Percentiles rank a stretch among this genome's conserved stretches.
These are phyloP conservation scores for carrot (Daucus carota) DNA, from an alignment of 129 eudicot genomes.

Conservation along the genomic window DH1_v3.0 NC_030385.2:41721501-41722000, in stretches of 20 bases:
- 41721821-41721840: conserved; percentile 58
- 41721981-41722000: conserved; percentile 63
- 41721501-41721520: neutral
- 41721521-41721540: neutral
- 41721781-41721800: conserved; percentile 70
- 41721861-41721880: conserved; percentile 49
- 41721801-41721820: conserved; percentile 87
- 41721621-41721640: neutral
- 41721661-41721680: conserved; percentile 54
- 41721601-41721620: neutral
- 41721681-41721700: conserved; percentile 71
- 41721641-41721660: too few relatives aligned
- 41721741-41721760: conserved; percentile 89
- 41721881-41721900: conserved; percentile 42
- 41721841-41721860: conserved; percentile 33
- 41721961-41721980: conserved; percentile 46
- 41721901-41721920: conserved; percentile 45
- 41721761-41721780: conserved; percentile 72
- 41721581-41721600: neutral
- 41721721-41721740: conserved; percentile 95
- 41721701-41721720: conserved; percentile 87
- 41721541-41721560: neutral
- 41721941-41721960: conserved; percentile 37
- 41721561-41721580: neutral
- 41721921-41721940: conserved; percentile 42